phyloP scores from a whole-genome alignment of 2,329 filamentous ascomycete species.

The Aspergillus oerlinghausenensis region DNA sequence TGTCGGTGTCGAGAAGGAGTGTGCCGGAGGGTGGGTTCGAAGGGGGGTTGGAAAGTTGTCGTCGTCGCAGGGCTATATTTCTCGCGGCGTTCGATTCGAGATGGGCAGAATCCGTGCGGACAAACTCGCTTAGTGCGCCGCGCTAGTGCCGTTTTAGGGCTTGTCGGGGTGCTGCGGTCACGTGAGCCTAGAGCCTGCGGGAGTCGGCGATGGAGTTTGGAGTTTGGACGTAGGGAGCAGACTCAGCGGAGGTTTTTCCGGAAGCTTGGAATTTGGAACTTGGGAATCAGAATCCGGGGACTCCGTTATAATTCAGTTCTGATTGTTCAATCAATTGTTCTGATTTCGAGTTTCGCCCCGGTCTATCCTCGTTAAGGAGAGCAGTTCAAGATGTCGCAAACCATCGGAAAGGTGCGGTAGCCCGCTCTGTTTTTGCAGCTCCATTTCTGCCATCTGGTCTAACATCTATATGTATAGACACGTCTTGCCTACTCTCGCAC shows the following conservation, averaged over 20 bases:
- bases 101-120: conserved; percentile 36
- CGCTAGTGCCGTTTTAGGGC: conserved; percentile 27
- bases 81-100: conserved; percentile 22
- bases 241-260: neutral
- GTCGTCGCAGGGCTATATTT: conserved; percentile 30
- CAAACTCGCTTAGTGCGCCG: conserved; percentile 37
- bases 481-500: conserved; percentile 91
- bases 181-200: conserved; percentile 16
- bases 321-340: conserved; percentile 1
- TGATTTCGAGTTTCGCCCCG: conserved; percentile 4
- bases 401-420: conserved; percentile 39
- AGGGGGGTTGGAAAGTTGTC: conserved; percentile 25
- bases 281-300: no score
- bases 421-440: neutral
- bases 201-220: conserved; percentile 5
- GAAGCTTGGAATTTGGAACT: neutral
- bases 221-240: conserved; percentile 2
- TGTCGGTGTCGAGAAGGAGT: conserved; percentile 37
- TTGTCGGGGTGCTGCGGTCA: conserved; percentile 25
- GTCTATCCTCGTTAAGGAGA: neutral
- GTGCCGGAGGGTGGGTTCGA: conserved; percentile 23
- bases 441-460: neutral
- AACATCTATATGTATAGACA: conserved; percentile 54
- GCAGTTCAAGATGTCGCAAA: conserved; percentile 39
- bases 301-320: neutral